A percentile compares a stretch with the other conserved stretches of the same genome.
These are phyloP conservation scores for Myotisia sp. DNA, from an alignment of 2,329 filamentous ascomycete genomes.

Conservation along the genomic window DNA sequence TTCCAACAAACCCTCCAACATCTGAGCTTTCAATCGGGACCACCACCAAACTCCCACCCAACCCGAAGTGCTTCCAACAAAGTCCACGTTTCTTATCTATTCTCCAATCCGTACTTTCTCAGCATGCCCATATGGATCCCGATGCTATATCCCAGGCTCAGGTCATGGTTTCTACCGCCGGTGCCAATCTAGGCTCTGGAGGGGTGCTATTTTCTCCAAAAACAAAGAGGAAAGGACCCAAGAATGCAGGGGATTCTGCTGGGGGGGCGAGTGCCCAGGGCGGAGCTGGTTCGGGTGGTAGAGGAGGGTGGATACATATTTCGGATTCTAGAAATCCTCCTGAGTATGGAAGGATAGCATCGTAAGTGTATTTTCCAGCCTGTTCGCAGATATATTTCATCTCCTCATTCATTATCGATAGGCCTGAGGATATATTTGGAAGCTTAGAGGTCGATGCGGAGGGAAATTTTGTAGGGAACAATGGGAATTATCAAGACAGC, in stretches of 20 bases:
- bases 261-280: slow-evolving; percentile 44
- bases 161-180: slow-evolving; percentile 45
- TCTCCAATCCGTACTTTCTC: slow-evolving; percentile 41
- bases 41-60: slow-evolving; percentile 41
- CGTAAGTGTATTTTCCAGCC: slow-evolving; percentile 20
- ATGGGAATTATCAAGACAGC: slow-evolving; percentile 46
- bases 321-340: slow-evolving; percentile 46
- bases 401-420: too few relatives aligned
- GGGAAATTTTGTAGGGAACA: slow-evolving; percentile 39
- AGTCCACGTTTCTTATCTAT: slow-evolving; percentile 44
- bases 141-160: slow-evolving; percentile 44
- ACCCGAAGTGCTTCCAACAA: slow-evolving; percentile 40
- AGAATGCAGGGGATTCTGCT: slow-evolving; percentile 26
- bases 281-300: slow-evolving; percentile 42
- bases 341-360: slow-evolving; percentile 50
- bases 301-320: slow-evolving; percentile 50
- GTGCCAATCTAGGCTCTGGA: slow-evolving; percentile 39
- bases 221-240: slow-evolving; percentile 18
- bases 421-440: slow-evolving; percentile 52
- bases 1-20: slow-evolving; percentile 41
- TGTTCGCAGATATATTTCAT: background rate
- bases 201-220: slow-evolving; percentile 33
- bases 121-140: slow-evolving; percentile 42
- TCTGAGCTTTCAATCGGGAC: slow-evolving; percentile 41
- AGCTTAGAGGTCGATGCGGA: slow-evolving; percentile 47